Evolutionary conservation across 805 yeast genomes (phyloP).

Genomic region (Schwanniomyces pseudopolymorphus): DNA sequence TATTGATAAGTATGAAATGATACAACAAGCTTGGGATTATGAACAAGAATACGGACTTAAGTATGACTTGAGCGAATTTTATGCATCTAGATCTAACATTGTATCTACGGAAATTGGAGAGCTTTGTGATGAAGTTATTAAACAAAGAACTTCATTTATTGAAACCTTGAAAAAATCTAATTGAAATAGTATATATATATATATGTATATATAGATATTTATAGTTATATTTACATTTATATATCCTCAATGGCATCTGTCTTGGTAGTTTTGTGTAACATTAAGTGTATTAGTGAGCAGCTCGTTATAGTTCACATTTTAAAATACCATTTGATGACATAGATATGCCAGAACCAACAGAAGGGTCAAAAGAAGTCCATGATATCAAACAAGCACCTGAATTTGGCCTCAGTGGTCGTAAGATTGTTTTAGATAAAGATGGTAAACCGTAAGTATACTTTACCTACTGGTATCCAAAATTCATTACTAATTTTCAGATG

Average conservation of each 20-base stretch:
- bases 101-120: slow-evolving; percentile 68
- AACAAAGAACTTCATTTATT: slow-evolving; percentile 18
- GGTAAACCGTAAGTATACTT: slow-evolving; percentile 81
- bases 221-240: too few relatives aligned
- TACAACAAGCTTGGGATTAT: slow-evolving; percentile 80
- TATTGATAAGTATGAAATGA: slow-evolving; percentile 87
- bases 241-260: neutral
- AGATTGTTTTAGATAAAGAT: slow-evolving; percentile 76
- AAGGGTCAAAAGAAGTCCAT: neutral
- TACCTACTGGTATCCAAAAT: neutral
- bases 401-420: slow-evolving; percentile 61
- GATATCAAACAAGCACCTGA: slow-evolving; percentile 28
- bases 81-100: slow-evolving; percentile 57
- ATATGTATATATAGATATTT: too few relatives aligned
- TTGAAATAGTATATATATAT: neutral
- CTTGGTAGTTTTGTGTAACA: neutral
- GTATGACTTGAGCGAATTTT: slow-evolving; percentile 68
- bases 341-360: neutral
- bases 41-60: slow-evolving; percentile 62
- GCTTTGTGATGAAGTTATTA: slow-evolving; percentile 56
- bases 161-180: slow-evolving; percentile 1
- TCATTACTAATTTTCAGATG: slow-evolving; percentile 46
- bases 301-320: neutral
- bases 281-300: neutral
- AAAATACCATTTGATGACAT: neutral